A percentile compares a stretch with the other conserved stretches of the same genome.
Evolutionary conservation across 2,329 filamentous ascomycete species (phyloP).

Genomic region (Erysiphe pulchra): DNA sequence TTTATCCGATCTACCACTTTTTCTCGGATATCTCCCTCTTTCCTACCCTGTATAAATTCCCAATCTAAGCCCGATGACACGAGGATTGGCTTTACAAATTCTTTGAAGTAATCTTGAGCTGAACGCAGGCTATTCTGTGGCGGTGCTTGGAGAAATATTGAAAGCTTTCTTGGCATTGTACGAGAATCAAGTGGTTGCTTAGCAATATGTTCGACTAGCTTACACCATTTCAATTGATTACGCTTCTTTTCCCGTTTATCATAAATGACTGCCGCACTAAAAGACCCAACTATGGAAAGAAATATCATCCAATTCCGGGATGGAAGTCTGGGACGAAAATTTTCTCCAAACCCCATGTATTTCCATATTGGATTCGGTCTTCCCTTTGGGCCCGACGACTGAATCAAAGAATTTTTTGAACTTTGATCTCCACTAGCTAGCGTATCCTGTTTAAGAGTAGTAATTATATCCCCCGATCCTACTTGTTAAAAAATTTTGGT

Average conservation of each 20-base stretch:
- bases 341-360: slow-evolving; percentile 57
- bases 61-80: slow-evolving; percentile 81
- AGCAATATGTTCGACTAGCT: slow-evolving; percentile 61
- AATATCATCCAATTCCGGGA: slow-evolving; percentile 98
- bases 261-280: slow-evolving; percentile 64
- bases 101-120: slow-evolving; percentile 85
- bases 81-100: slow-evolving; percentile 84
- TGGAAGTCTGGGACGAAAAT: slow-evolving; percentile 58
- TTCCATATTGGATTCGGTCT: slow-evolving; percentile 44
- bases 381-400: slow-evolving; percentile 3
- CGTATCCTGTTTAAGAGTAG: no score
- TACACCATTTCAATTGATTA: slow-evolving; percentile 65
- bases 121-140: slow-evolving; percentile 63
- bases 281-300: slow-evolving; percentile 49
- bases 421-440: no score
- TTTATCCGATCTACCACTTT: slow-evolving; percentile 70
- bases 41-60: slow-evolving; percentile 79
- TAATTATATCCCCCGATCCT: no score
- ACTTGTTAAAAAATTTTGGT: no score
- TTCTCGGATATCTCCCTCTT: slow-evolving; percentile 78
- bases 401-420: no score
- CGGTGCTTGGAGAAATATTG: slow-evolving; percentile 63
- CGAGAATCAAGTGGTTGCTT: slow-evolving; percentile 46
- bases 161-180: slow-evolving; percentile 58
- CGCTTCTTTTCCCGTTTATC: slow-evolving; percentile 77